Base-by-base conservation (phyloP, 1,284 basidiomycete genomes). In the Moesziomyces sp. region DNA sequence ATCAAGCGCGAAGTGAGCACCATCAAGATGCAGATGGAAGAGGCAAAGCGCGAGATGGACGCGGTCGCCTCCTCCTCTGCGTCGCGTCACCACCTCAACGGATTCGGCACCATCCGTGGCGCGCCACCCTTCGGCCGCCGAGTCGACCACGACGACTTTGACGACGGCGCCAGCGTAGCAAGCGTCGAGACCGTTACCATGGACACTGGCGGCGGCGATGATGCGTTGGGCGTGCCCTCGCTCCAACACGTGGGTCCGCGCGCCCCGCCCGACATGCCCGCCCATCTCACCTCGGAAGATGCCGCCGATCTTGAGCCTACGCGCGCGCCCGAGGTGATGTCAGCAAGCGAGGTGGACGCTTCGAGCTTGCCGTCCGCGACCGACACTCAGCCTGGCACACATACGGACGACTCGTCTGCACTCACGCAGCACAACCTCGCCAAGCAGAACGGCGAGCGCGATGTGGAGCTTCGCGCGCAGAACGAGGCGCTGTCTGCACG, bases 1-100 rank as follows among this genome's bases (percentile, higher is more conserved):
- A 89, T 98, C 82, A 92, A 92, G 84, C 87, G 87, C 38, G 94
- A 99, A 79, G 90, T 99, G 3, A 86, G 88, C 38, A 86, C 64
- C 33, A 73, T 86, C 48, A 79, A 83, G 46, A 48, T 73, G 43
- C 80, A 84, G 58, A 84, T 86, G 75, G 84, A 85, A 53, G 64
- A 83, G 49, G 79, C 81, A 6, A 74, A 77, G 47, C 69, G 69
- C 42, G 78, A 78, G 49, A 60, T 81, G 53, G 70, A 77, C n/a
- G 65, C 78, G 33, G 56, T 56, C 30, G 57, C 57, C 42, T 69
- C 60, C 46, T 40, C 48, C 2, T 53, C 66, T 10, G 30, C 44
- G 26, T 43, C 46, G 28, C 38, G 61, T 46, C 52, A 64, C 45
- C 54, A 35, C 38, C 28, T 67, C 61, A 62, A 56, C 33, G 61